Percentiles rank a stretch among this genome's conserved stretches.
Evolutionary conservation across 345 rosid species (phyloP).

Genomic region (Turritis glabra): DNA sequence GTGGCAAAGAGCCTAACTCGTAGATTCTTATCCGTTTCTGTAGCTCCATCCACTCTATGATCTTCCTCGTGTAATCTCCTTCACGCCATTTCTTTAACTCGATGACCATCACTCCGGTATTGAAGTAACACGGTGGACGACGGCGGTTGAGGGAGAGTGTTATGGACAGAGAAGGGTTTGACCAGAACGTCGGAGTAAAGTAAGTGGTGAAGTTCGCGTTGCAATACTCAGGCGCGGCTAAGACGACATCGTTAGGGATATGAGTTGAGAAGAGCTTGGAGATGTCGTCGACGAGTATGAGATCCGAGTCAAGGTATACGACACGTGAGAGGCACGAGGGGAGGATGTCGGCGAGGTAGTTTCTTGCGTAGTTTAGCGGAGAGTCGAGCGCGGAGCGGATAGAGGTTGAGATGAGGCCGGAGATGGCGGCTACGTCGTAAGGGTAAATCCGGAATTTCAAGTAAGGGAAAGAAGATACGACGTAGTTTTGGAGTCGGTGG

Average conservation of each 20-base stretch:
- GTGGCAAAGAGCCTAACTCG: constrained; percentile 81
- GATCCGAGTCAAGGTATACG: constrained; percentile 83
- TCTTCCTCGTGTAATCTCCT: constrained; percentile 66
- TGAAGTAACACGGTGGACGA: constrained; percentile 71
- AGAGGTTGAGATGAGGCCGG: constrained; percentile 79
- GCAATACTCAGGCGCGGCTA: constrained; percentile 83
- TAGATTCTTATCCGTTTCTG: constrained; percentile 83
- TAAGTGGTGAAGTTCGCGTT: constrained; percentile 81
- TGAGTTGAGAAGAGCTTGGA: constrained; percentile 62
- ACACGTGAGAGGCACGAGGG: constrained; percentile 59
- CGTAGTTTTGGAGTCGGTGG: constrained; percentile 41
- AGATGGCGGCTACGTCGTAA: constrained; percentile 54
- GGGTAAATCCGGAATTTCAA: constrained; percentile 60
- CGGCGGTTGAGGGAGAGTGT: constrained; percentile 60
- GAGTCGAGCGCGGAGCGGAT: constrained; percentile 84
- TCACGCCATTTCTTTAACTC: constrained; percentile 64
- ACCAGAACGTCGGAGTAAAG: constrained; percentile 82
- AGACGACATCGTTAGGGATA: constrained; percentile 46
- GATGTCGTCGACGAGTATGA: constrained; percentile 76
- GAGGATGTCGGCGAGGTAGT: constrained; percentile 67
- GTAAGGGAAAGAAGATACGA: constrained; percentile 65
- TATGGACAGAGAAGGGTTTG: constrained; percentile 69
- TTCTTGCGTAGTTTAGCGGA: constrained; percentile 84
- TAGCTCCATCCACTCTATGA: constrained; percentile 94
- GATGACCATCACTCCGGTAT: constrained; percentile 93